These are phyloP conservation scores for Diaporthe aspalathi DNA, from an alignment of 2,329 filamentous ascomycete genomes.

Conservation along the genomic window DNA sequence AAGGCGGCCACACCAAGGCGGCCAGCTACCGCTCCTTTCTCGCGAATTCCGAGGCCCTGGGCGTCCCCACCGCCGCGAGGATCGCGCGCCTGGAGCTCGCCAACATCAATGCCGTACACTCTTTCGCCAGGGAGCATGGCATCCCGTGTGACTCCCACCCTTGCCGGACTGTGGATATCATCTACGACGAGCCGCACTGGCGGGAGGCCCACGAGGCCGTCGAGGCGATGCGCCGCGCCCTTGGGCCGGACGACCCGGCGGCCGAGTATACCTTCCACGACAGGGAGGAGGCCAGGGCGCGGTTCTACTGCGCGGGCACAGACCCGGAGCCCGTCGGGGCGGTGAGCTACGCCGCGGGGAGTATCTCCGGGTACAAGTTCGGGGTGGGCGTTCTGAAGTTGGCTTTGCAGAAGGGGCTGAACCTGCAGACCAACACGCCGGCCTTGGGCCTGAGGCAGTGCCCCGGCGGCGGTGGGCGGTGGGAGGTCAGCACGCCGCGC, in stretches of 20 bases:
- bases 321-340: slow-evolving; percentile 56
- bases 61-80: slow-evolving; percentile 60
- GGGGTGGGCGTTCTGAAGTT: slow-evolving; percentile 57
- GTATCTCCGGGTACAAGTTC: slow-evolving; percentile 54
- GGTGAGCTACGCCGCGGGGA: slow-evolving; percentile 58
- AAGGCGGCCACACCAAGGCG: slow-evolving; percentile 58
- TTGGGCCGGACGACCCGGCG: slow-evolving; percentile 54
- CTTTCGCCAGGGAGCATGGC: slow-evolving; percentile 59
- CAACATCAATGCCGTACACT: slow-evolving; percentile 66
- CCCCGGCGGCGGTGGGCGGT: slow-evolving; percentile 44
- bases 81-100: slow-evolving; percentile 64
- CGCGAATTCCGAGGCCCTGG: slow-evolving; percentile 57
- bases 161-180: slow-evolving; percentile 67
- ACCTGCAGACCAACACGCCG: slow-evolving; percentile 65
- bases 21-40: slow-evolving; percentile 62
- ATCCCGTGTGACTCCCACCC: slow-evolving; percentile 62
- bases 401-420: slow-evolving; percentile 56
- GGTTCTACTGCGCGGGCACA: slow-evolving; percentile 40
- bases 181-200: slow-evolving; percentile 63
- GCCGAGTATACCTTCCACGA: slow-evolving; percentile 56
- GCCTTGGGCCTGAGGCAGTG: slow-evolving; percentile 47
- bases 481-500: slow-evolving; percentile 55
- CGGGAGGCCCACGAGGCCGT: slow-evolving; percentile 53
- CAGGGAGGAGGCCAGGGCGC: slow-evolving; percentile 19
- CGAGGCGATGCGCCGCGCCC: slow-evolving; percentile 55